phyloP scores from a whole-genome alignment of 176 grass and related monocot genomes.

The Oryza coarctata region DNA sequence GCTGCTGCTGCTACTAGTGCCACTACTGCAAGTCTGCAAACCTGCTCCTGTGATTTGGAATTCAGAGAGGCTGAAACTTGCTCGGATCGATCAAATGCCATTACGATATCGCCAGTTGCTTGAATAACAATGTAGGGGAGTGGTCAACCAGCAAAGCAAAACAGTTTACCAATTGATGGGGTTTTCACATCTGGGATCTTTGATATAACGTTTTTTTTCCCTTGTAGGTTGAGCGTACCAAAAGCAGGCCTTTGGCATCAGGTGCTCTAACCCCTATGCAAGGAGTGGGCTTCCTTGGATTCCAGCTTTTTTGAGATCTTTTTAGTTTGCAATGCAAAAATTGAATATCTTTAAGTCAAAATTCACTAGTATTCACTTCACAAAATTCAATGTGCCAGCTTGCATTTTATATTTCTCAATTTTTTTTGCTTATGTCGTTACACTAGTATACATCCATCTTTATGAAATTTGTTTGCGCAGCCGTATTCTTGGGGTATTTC shows the following conservation, averaged over 20 bases:
- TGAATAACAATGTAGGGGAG: neutral
- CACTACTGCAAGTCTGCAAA: no score
- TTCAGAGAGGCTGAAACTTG: no score
- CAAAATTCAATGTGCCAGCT: slow-evolving; percentile 11
- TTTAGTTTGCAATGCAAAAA: neutral
- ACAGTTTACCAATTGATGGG: neutral
- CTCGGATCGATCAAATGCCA: neutral
- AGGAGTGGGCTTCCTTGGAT: slow-evolving; percentile 69
- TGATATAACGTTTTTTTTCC: neutral
- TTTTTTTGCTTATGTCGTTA: neutral
- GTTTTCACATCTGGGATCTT: neutral
- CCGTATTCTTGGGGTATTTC: slow-evolving; percentile 77
- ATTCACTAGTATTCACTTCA: neutral
- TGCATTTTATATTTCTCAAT: neutral
- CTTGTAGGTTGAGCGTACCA: slow-evolving; percentile 73
- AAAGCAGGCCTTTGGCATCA: slow-evolving; percentile 71
- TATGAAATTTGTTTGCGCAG: slow-evolving; percentile 42
- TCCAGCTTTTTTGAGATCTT: slow-evolving; percentile 52
- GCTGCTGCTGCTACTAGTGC: no score
- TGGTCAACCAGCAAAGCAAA: neutral
- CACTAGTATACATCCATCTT: neutral
- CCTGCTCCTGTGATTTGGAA: no score
- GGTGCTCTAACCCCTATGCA: slow-evolving; percentile 59
- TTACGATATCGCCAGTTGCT: neutral
- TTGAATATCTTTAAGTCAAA: neutral